A percentile compares a stretch with the other conserved stretches of the same genome.
Evolutionary conservation across 192 early-diverging fungal genomes (phyloP).

Genomic region (Funneliformis geosporum): DNA sequence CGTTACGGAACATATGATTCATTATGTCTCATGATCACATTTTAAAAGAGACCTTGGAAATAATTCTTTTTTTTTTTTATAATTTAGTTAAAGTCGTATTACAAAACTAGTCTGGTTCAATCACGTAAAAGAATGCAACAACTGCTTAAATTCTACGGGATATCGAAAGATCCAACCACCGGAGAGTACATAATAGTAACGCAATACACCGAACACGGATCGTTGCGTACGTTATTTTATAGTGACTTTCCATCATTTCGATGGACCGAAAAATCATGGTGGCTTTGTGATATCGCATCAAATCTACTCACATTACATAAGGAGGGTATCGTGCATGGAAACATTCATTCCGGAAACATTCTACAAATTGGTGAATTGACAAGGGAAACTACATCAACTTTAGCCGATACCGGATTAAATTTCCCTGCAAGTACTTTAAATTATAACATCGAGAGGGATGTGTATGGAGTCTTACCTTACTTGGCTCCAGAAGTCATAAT

Average conservation of each 20-base stretch:
- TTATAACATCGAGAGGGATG: neutral
- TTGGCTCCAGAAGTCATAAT: slow-evolving; percentile 16
- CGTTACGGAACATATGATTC: too few relatives aligned
- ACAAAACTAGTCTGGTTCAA: neutral
- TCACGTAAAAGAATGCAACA: neutral
- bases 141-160: slow-evolving; percentile 1
- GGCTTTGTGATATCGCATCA: slow-evolving; percentile 12
- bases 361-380: neutral
- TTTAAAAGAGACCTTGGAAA: neutral
- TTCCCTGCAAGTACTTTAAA: neutral
- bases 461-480: slow-evolving; percentile 23
- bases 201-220: neutral
- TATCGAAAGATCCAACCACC: neutral
- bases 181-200: slow-evolving; percentile 20
- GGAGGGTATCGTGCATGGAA: neutral
- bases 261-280: slow-evolving; percentile 19
- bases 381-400: neutral
- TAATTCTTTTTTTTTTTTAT: neutral
- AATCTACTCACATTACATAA: slow-evolving; percentile 7
- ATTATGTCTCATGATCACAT: neutral
- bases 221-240: neutral
- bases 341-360: slow-evolving; percentile 18
- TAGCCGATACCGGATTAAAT: slow-evolving; percentile 4
- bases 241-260: neutral
- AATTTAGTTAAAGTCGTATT: neutral